Base-by-base conservation (phyloP, 2,329 filamentous ascomycete species). In the Zymoseptoria brevis region DNA sequence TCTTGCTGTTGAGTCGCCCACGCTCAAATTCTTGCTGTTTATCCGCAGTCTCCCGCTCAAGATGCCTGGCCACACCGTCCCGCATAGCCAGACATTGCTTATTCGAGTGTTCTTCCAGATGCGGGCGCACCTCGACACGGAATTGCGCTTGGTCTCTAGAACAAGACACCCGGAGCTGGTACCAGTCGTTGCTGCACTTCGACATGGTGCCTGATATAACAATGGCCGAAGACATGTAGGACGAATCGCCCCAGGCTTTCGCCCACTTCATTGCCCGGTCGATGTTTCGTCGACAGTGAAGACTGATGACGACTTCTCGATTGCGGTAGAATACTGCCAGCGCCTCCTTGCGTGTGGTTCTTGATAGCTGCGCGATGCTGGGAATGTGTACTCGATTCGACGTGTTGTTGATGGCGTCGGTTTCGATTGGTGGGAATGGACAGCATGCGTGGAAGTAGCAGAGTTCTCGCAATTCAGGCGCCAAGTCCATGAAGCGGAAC, bases 401-500 rank as follows among this genome's bases (percentile, higher is more conserved):
- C n/a, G 53, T 57, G 16, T 58, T 59, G n/a, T 41, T 54, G 26
- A 60, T 57, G 19, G 55, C 52, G 8, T 55, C 53, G 26, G 57
- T 61, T 21, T 59, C 57, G 50, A 61, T 54, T 8, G 60, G 56
- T 51, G 59, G 56, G 41, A 61, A 55, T 19, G 53, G 50, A 48
- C 26, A 50, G 11, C 56, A 55, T 3, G 56, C 57, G 41, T 48
- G 35, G 26, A 26, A 49, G 48, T 61, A 61, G n/a, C 57, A 41
- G 16, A 29, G 7, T 22, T 61, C 59, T 13, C 59, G 50, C 2
- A 61, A 24, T 22, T 59, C 60, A 16, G 45, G 35, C 13, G 57
- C 50, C 6, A 59, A 24, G 41, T 60, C 41, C 50, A 60, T 53
- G 16, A 57, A 6, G 54, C 50, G 58, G 55, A 60, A 60, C 13